Evolutionary conservation across 805 yeast genomes (phyloP).

Genomic region (Lipomyces anomalus): DNA sequence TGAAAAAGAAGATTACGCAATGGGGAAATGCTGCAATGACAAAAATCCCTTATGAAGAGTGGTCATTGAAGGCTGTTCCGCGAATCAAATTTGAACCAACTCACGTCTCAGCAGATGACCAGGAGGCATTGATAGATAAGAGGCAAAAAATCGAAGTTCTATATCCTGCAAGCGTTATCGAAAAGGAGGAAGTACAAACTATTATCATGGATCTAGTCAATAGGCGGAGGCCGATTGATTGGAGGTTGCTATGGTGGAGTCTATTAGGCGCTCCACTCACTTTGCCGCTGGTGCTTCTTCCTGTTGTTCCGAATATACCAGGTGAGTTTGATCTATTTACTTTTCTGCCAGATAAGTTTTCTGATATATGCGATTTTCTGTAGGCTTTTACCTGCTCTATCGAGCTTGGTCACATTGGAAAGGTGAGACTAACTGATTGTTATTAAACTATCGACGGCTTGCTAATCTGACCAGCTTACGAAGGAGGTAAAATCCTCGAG

Average conservation of each 20-base stretch:
- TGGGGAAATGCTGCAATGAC: slow-evolving; percentile 50
- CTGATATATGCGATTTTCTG: not conserved
- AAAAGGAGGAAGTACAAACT: slow-evolving; percentile 29
- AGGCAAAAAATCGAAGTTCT: slow-evolving; percentile 36
- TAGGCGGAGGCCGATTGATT: not conserved
- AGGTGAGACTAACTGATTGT: slow-evolving; percentile 11
- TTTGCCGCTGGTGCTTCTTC: slow-evolving; percentile 72
- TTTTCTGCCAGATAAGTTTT: not conserved
- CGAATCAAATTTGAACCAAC: slow-evolving; percentile 35
- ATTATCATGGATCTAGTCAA: slow-evolving; percentile 34
- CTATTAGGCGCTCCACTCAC: slow-evolving; percentile 67
- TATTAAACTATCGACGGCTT: not conserved
- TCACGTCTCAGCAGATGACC: slow-evolving; percentile 15
- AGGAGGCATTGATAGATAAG: slow-evolving; percentile 9
- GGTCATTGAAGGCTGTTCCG: slow-evolving; percentile 70
- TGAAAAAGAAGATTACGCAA: slow-evolving; percentile 56
- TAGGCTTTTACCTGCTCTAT: slow-evolving; percentile 61
- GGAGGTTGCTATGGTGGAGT: slow-evolving; percentile 33
- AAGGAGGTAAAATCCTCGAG: slow-evolving; percentile 66
- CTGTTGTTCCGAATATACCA: slow-evolving; percentile 87
- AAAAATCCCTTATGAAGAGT: slow-evolving; percentile 74
- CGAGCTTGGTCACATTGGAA: slow-evolving; percentile 79
- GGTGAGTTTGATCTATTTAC: slow-evolving; percentile 38
- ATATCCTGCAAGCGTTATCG: slow-evolving; percentile 42
- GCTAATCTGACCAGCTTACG: slow-evolving; percentile 50